Evolutionary conservation across 2,329 filamentous ascomycete genomes (phyloP).

Genomic region (Penicillium sp.): DNA sequence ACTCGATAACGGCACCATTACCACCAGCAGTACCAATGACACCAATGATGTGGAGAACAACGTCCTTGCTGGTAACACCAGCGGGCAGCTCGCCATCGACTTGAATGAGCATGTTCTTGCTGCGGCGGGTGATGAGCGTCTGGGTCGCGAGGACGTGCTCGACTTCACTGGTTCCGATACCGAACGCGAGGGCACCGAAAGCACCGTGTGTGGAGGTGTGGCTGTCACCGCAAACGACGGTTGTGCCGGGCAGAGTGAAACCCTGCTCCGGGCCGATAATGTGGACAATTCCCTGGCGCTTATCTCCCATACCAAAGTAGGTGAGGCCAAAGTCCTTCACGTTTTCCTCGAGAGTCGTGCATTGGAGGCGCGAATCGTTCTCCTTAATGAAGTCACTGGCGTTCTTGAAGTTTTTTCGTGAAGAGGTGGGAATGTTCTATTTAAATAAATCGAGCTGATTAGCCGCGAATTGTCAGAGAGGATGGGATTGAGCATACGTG

Average conservation of each 20-base stretch:
- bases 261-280: constrained; percentile 98
- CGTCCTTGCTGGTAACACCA: constrained; percentile 94
- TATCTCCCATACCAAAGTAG: constrained; percentile 95
- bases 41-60: constrained; percentile 90
- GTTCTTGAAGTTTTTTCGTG: constrained; percentile 89
- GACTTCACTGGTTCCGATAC: constrained; percentile 96
- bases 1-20: constrained; percentile 93
- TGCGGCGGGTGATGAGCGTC: constrained; percentile 88
- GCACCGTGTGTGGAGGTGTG: constrained; percentile 98
- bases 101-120: constrained; percentile 98
- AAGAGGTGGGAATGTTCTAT: constrained; percentile 89
- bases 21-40: constrained; percentile 93
- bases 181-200: constrained; percentile 90
- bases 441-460: constrained; percentile 15
- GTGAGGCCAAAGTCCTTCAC: constrained; percentile 95
- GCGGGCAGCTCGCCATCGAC: constrained; percentile 86
- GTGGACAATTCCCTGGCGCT: constrained; percentile 96
- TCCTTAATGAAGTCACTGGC: constrained; percentile 93
- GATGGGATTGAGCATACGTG: constrained; percentile 66
- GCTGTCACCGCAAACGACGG: constrained; percentile 95
- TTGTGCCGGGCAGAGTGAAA: constrained; percentile 95
- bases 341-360: constrained; percentile 93
- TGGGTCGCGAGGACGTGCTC: constrained; percentile 98
- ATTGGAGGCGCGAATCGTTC: constrained; percentile 89
- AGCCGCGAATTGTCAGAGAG: not conserved